Evolutionary conservation across 352 stramenopile species (phyloP).

Genomic region (Phytophthora hybrid): DNA sequence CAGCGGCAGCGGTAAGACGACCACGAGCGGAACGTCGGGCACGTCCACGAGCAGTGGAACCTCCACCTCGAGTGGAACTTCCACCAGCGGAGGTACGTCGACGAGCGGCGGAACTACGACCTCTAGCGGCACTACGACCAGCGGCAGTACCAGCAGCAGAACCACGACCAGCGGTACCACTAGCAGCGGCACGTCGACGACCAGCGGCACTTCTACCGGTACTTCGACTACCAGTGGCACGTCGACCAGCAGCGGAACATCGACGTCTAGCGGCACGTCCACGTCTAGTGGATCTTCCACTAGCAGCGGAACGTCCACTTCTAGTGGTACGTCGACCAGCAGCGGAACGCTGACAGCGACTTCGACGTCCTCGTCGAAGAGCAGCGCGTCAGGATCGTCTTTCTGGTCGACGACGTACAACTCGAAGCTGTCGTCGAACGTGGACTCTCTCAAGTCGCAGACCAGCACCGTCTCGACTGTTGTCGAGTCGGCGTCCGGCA

Average conservation of each 20-base stretch:
- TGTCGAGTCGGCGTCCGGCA: conserved; percentile 59
- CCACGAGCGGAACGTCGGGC: conserved; percentile 10
- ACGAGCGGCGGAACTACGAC: conserved; percentile 17
- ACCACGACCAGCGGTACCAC: not conserved
- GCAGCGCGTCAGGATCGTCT: conserved; percentile 43
- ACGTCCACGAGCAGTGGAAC: conserved; percentile 12
- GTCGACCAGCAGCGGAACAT: conserved; percentile 11
- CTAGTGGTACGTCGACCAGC: conserved; percentile 19
- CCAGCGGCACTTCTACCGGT: conserved; percentile 17
- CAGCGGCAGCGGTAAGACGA: conserved; percentile 5
- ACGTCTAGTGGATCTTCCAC: conserved; percentile 14
- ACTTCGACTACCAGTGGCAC: conserved; percentile 13
- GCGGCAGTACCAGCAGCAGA: conserved; percentile 4
- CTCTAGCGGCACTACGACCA: conserved; percentile 9
- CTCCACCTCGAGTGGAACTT: conserved; percentile 5
- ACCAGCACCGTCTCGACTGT: conserved; percentile 61
- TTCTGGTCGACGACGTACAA: conserved; percentile 68
- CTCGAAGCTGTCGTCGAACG: conserved; percentile 48
- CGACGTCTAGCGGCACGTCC: conserved; percentile 6
- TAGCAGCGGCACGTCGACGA: not conserved
- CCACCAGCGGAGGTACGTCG: conserved; percentile 16
- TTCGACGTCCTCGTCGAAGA: conserved; percentile 36
- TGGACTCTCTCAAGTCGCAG: conserved; percentile 61
- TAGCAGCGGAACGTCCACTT: conserved; percentile 11
- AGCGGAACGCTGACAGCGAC: conserved; percentile 22